Evolutionary conservation across 148 eudicot genomes (phyloP), one percentile per base, ranked within the genome.

Genomic region (Nepenthes gracilis): DNA sequence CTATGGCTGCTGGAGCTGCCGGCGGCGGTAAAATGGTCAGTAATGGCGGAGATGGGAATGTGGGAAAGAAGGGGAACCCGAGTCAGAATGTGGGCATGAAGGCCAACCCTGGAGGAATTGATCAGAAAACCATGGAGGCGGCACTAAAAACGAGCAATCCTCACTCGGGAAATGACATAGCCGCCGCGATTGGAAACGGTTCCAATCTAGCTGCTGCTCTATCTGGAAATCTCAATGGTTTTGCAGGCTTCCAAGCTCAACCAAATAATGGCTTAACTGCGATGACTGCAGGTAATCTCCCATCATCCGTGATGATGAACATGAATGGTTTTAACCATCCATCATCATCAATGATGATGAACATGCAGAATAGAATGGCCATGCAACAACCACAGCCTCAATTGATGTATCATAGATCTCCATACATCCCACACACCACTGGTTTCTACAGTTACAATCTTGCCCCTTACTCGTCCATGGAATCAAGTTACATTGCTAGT

Each of bases 331-430:
- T 40, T 34, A 66, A 61, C 67, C 23, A 72, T 36, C 63, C 52
- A 5, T 50, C 52, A 2, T 50, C 81, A 55, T 62, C 78, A 35
- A 63, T 76, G 76, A 74, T 83, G 89, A 76, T 77, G 80, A 79
- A 78, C 57, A 55, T 77, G 78, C 81, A 76, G 61, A 73, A 70
- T 69, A 80, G 78, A 72, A 71, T 72, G 23, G 72, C 70, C n/a
- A 52, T 73, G 43, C 63, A 59, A 2, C 85, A 73, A 23, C 75
- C 48, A 49, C 76, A 75, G 48, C 82, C 87, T 5, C 95, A 81
- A 68, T 70, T 81, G 87, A 80, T 87, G 95, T 87, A 87, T 55
- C 84, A 84, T 34, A 76, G 80, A 68, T 73, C 95, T 43, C 87
- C 95, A 2, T 67, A 81, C 61, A 60, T 76, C 43, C 83, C 82